phyloP scores from a whole-genome alignment of 495 filamentous ascomycete species.

The Aspergillus carlsbadensis region DNA sequence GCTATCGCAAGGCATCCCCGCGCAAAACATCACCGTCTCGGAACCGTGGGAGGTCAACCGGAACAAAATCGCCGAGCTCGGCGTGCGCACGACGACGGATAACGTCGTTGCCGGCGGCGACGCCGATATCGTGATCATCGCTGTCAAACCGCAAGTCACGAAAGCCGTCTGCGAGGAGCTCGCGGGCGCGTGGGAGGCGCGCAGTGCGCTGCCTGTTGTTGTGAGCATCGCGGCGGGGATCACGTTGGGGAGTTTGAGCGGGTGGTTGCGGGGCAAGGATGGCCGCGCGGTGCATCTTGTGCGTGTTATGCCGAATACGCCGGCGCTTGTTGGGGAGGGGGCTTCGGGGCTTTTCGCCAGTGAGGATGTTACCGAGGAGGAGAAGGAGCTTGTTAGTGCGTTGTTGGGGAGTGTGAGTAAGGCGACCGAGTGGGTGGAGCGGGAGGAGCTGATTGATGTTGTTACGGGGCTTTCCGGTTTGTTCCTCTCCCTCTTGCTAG shows the following conservation, averaged over 20 bases:
- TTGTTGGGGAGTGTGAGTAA: slow-evolving; percentile 38
- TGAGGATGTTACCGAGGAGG: slow-evolving; percentile 27
- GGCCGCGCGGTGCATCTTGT: slow-evolving; percentile 31
- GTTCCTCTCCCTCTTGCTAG: slow-evolving; percentile 2
- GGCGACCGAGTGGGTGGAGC: slow-evolving; percentile 43
- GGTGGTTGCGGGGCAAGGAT: slow-evolving; percentile 30
- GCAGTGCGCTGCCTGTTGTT: slow-evolving; percentile 56
- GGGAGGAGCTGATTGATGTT: slow-evolving; percentile 40
- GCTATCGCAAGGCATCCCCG: slow-evolving; percentile 30
- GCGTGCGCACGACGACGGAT: slow-evolving; percentile 77
- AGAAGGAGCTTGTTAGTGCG: slow-evolving; percentile 38
- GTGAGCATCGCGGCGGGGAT: slow-evolving; percentile 45
- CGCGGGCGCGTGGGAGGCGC: slow-evolving; percentile 75
- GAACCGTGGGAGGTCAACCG: slow-evolving; percentile 82
- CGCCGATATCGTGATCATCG: slow-evolving; percentile 82
- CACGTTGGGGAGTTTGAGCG: slow-evolving; percentile 34
- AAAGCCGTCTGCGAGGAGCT: slow-evolving; percentile 92
- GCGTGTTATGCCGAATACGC: slow-evolving; percentile 46
- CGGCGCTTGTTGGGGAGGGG: slow-evolving; percentile 39
- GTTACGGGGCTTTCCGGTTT: slow-evolving; percentile 43
- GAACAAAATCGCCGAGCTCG: slow-evolving; percentile 86
- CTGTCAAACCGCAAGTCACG: slow-evolving; percentile 71
- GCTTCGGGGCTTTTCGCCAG: slow-evolving; percentile 35
- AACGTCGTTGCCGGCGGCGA: slow-evolving; percentile 89
- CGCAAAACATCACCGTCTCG: slow-evolving; percentile 56